Evolutionary conservation across 2,329 filamentous ascomycete genomes (phyloP), one percentile per base, ranked within the genome.

Genomic region (Aspergillus aculeatus): DNA sequence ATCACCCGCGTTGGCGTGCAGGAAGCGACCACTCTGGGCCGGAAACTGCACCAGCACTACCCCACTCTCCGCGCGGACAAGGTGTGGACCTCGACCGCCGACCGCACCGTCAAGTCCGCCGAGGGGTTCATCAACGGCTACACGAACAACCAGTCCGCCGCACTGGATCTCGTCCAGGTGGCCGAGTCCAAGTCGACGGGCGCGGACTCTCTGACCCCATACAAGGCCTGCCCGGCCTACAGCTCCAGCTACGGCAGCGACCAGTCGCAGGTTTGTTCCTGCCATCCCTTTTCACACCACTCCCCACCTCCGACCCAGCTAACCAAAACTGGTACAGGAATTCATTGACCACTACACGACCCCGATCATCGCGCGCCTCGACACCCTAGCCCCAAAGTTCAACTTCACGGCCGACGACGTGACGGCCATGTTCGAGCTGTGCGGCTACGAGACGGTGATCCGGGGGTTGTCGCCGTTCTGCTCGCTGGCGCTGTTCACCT

Each of bases 371-470:
- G 81, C 79, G 0, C 82, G 87, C 14, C 76, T 86, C 62, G 83
- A 83, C 47, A 73, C 77, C 24, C 74, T 80, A 16, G 85, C 79
- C 2, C 83, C 81, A 0, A 75, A 69, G 0, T 88, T 90, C 73
- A 86, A 89, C 74, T 88, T 89, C 73, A 88, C 84, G 0, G 73
- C 80, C 23, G 77, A 81, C 52, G 87, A 90, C 65, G 79, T 90
- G 14, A 84, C 86, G 56, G 87, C 82, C 38, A 86, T 89, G 82
- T 86, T 88, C 76, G 80, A 87, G 73, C 73, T 89, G 3, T 89
- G 86, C 67, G 86, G 86, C 1, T 88, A 89, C 68, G 86, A 89
- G 71, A 84, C 83, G 0, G 86, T 88, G 19, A 87, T 88, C 61
- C 81, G 81, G 0, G 86, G 86, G 2, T 82, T 79, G 50, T 88